Percentiles rank a stretch among this genome's conserved stretches.
These are phyloP conservation scores for Lachancea sp. DNA, from an alignment of 805 yeast genomes.

Conservation along the genomic window DNA sequence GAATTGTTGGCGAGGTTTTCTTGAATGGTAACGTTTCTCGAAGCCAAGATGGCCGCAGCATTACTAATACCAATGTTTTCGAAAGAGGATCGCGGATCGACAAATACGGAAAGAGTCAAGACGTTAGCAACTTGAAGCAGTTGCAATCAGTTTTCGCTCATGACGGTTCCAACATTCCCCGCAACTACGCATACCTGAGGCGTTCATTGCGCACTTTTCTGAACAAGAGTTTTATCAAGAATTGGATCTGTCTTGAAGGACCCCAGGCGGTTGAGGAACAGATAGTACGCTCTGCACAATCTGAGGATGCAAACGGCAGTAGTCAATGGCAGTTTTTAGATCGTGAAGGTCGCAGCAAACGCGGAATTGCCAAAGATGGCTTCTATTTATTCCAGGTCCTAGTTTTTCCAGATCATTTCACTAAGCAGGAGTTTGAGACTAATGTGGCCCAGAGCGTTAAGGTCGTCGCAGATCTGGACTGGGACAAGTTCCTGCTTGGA, in stretches of 20 bases:
- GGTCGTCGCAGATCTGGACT: slow-evolving; percentile 18
- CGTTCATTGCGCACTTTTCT: slow-evolving; percentile 16
- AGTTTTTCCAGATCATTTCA: slow-evolving; percentile 20
- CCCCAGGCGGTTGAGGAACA: slow-evolving; percentile 16
- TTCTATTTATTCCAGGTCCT: slow-evolving; percentile 21
- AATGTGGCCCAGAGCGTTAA: slow-evolving; percentile 18
- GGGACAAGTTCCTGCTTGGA: slow-evolving; percentile 18
- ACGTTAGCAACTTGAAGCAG: slow-evolving; percentile 7
- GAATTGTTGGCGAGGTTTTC: slow-evolving; percentile 13
- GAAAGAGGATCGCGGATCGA: slow-evolving; percentile 9
- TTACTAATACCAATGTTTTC: slow-evolving; percentile 2
- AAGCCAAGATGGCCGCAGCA: slow-evolving; percentile 2
- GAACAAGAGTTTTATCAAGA: slow-evolving; percentile 16
- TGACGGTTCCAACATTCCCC: slow-evolving; percentile 16
- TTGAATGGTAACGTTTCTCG: slow-evolving; percentile 17
- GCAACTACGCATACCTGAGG: slow-evolving; percentile 25
- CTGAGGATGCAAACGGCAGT: background rate
- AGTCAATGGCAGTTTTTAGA: slow-evolving; percentile 5
- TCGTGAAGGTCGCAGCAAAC: slow-evolving; percentile 12
- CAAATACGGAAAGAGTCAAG: slow-evolving; percentile 11
- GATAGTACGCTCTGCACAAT: background rate
- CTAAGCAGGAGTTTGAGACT: slow-evolving; percentile 12
- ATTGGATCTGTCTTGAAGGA: slow-evolving; percentile 24
- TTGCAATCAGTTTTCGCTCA: slow-evolving; percentile 11
- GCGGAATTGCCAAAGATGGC: slow-evolving; percentile 30